Percentiles rank a stretch among this genome's conserved stretches.
Evolutionary conservation across 73 alveolate genomes (phyloP).

Genomic region (Paramecium primaurelia): DNA sequence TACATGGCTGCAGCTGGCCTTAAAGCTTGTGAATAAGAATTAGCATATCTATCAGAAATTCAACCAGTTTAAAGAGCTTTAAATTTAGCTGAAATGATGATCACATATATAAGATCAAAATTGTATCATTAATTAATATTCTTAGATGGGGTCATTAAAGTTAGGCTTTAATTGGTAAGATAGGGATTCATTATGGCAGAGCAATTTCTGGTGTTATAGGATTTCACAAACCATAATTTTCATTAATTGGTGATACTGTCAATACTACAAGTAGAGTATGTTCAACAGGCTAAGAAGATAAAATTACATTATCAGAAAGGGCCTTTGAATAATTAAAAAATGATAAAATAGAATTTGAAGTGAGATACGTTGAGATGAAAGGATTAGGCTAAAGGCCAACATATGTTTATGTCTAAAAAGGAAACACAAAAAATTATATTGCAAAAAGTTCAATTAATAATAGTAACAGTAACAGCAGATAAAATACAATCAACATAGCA

Average conservation of each 20-base stretch:
- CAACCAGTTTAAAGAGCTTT: constrained; percentile 55
- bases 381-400: constrained; percentile 27
- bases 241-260: constrained; percentile 56
- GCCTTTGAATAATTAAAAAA: constrained; percentile 44
- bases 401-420: neutral
- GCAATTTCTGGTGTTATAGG: constrained; percentile 61
- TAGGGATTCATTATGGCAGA: constrained; percentile 53
- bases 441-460: neutral
- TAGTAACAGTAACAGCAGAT: neutral
- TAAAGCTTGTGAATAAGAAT: constrained; percentile 42
- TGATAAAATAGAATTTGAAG: neutral
- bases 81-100: constrained; percentile 12
- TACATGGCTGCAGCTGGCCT: constrained; percentile 55
- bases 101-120: neutral
- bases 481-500: neutral
- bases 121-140: neutral
- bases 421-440: neutral
- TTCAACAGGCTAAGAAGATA: constrained; percentile 50
- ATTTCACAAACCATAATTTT: constrained; percentile 55
- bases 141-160: constrained; percentile 17
- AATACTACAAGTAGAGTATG: constrained; percentile 58
- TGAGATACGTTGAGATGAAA: constrained; percentile 17
- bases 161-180: constrained; percentile 3
- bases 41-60: constrained; percentile 31
- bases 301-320: constrained; percentile 12